Evolutionary conservation across 495 filamentous ascomycete genomes (phyloP), one percentile per base, ranked within the genome.

Genomic region (Aspergillus haitiensis): DNA sequence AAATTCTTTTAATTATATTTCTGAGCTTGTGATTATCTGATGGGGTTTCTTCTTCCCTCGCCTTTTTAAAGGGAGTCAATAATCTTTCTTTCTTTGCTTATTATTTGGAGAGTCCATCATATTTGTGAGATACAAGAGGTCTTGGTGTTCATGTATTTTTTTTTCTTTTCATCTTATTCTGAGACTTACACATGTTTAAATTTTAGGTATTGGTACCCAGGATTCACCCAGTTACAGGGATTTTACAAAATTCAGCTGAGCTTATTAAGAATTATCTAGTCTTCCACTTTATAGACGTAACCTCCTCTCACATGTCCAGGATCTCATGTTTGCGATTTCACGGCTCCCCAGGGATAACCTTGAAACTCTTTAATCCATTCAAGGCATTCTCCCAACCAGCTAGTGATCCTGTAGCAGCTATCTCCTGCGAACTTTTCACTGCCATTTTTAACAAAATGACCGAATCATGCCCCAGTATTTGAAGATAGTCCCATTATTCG

Each of bases 51-150:
- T 39, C 10, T 45, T 52, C 21, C 21, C 21, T 27, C 21, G 1
- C 52, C 42, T 60, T 37, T 46, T 61, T 52, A 39, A 56, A 40
- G 53, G 39, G 44, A 34, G 15, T 46, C 16, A 35, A 47, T 21
- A 46, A 35, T 54, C 34, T 62, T 61, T 56, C 39, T 46, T 60
- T 60, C 52, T 40, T 51, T 61, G 58, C 50, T 60, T 46, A 60
- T 60, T 54, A 54, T 60, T 47, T 15, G 58, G 27, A 60, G 42
- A 54, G 34, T 51, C 33, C 31, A 21, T 54, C 52, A 54, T 60
- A 54, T 60, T 13, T 60, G 60, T 53, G 50, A 53, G 49, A 58
- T 62, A 62, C 55, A 52, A 46, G n/a, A 47, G 47, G 59, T 62
- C 53, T 52, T 57, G 54, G 59, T 52, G 49, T 54, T 62, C 48